Evolutionary conservation across 2,329 filamentous ascomycete genomes (phyloP).

Genomic region (Bretziella fagacearum): DNA sequence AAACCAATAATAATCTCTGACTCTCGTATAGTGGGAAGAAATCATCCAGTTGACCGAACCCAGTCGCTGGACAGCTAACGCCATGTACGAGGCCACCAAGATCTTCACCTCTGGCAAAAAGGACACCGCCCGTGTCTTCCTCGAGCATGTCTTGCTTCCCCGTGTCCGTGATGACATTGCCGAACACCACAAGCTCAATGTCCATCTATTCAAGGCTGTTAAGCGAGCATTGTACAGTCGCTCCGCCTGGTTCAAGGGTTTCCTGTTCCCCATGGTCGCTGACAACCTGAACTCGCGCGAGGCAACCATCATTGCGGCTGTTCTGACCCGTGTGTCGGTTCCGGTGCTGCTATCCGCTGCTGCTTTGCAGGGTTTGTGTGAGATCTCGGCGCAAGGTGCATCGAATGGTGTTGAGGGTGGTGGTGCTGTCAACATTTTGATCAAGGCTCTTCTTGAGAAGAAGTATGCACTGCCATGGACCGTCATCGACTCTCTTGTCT

Average conservation of each 20-base stretch:
- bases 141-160: slow-evolving; percentile 74
- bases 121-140: slow-evolving; percentile 62
- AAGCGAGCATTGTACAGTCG: slow-evolving; percentile 92
- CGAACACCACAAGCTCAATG: slow-evolving; percentile 86
- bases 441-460: slow-evolving; percentile 84
- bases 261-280: slow-evolving; percentile 76
- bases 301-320: slow-evolving; percentile 77
- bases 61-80: slow-evolving; percentile 54
- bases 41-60: slow-evolving; percentile 73
- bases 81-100: slow-evolving; percentile 73
- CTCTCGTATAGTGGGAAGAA: slow-evolving; percentile 53
- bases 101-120: slow-evolving; percentile 83
- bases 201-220: slow-evolving; percentile 84
- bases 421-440: slow-evolving; percentile 87
- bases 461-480: slow-evolving; percentile 92
- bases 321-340: slow-evolving; percentile 68
- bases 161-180: slow-evolving; percentile 86
- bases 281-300: slow-evolving; percentile 82
- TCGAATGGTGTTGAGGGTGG: slow-evolving; percentile 69
- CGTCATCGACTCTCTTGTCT: slow-evolving; percentile 84
- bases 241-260: slow-evolving; percentile 88
- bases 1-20: background rate
- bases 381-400: slow-evolving; percentile 84
- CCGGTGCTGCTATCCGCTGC: slow-evolving; percentile 86
- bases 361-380: slow-evolving; percentile 78